A percentile compares a stretch with the other conserved stretches of the same genome.
These are phyloP conservation scores for Spongispora temasekensis DNA, from an alignment of 1,284 basidiomycete genomes.

Conservation along the genomic window DNA sequence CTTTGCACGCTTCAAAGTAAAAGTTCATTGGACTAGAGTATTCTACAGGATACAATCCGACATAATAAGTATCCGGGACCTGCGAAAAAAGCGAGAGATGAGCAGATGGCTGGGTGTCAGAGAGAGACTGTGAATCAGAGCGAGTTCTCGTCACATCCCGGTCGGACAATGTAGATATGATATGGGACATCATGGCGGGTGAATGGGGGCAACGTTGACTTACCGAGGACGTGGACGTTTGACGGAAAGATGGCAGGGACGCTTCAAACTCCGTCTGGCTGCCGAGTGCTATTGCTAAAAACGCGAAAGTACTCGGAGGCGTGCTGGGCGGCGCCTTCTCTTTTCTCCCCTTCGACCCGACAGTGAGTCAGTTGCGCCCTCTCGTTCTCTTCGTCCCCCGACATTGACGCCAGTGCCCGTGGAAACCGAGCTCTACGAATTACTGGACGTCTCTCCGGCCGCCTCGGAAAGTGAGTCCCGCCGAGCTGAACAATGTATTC, in stretches of 20 bases:
- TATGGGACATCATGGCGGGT: slow-evolving; percentile 52
- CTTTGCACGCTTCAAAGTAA: slow-evolving; percentile 84
- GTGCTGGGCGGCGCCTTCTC: slow-evolving; percentile 26
- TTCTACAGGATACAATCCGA: slow-evolving; percentile 36
- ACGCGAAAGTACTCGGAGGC: slow-evolving; percentile 25
- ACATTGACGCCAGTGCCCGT: slow-evolving; percentile 55
- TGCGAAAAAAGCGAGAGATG: slow-evolving; percentile 10
- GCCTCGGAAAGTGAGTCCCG: slow-evolving; percentile 66
- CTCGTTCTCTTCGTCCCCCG: background rate
- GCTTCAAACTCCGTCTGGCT: slow-evolving; percentile 35
- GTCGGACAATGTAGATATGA: slow-evolving; percentile 89
- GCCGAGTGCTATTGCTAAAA: slow-evolving; percentile 32
- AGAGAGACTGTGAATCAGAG: slow-evolving; percentile 39
- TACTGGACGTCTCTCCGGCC: slow-evolving; percentile 68
- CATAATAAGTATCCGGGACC: slow-evolving; percentile 13
- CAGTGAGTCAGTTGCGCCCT: slow-evolving; percentile 28
- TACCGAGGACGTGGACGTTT: slow-evolving; percentile 19
- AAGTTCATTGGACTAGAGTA: slow-evolving; percentile 77
- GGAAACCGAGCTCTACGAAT: slow-evolving; percentile 78
- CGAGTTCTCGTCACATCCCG: slow-evolving; percentile 47
- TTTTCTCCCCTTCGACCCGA: slow-evolving; percentile 9
- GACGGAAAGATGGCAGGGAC: background rate
- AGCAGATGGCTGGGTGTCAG: slow-evolving; percentile 3
- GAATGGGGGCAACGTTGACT: slow-evolving; percentile 16
- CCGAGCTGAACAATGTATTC: slow-evolving; percentile 4